Percentiles rank a stretch among this genome's conserved stretches.
Evolutionary conservation across 2,329 filamentous ascomycete genomes (phyloP).

Genomic region (Aspergillus sp.): DNA sequence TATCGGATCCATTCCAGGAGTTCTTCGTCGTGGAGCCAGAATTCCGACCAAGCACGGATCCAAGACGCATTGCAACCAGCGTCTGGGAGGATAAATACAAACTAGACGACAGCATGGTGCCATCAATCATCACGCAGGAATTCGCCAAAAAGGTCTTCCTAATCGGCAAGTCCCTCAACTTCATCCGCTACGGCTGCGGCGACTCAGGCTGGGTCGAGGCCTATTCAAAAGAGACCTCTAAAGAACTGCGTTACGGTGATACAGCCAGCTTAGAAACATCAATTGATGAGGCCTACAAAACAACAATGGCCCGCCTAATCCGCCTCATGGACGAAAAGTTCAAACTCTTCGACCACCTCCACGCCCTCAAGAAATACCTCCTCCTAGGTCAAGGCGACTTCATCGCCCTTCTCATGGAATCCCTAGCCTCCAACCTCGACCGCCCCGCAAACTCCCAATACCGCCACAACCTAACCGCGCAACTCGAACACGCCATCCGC

Average conservation of each 20-base stretch:
- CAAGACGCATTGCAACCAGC: slow-evolving; percentile 60
- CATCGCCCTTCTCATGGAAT: slow-evolving; percentile 95
- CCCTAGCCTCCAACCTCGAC: slow-evolving; percentile 83
- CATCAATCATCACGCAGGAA: slow-evolving; percentile 84
- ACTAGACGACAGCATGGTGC: slow-evolving; percentile 76
- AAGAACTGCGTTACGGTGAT: slow-evolving; percentile 86
- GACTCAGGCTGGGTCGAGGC: slow-evolving; percentile 93
- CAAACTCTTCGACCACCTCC: slow-evolving; percentile 84
- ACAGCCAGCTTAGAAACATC: slow-evolving; percentile 84
- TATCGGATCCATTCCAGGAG: slow-evolving; percentile 90
- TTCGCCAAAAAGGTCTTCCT: slow-evolving; percentile 96
- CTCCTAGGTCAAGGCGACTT: slow-evolving; percentile 94
- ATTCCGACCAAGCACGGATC: slow-evolving; percentile 44
- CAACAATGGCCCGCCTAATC: slow-evolving; percentile 91
- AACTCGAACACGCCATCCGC: slow-evolving; percentile 92
- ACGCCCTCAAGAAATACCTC: slow-evolving; percentile 89
- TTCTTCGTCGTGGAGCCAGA: slow-evolving; percentile 90
- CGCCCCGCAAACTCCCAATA: slow-evolving; percentile 95
- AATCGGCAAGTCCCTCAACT: slow-evolving; percentile 96
- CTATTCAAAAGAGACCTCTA: slow-evolving; percentile 88
- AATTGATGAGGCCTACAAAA: slow-evolving; percentile 96
- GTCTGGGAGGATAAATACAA: slow-evolving; percentile 99
- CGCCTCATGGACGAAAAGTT: slow-evolving; percentile 93
- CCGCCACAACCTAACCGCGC: slow-evolving; percentile 92
- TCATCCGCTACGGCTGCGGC: slow-evolving; percentile 90